Conservation (phyloP, 768 basidiomycete species). For the Lepiota brunneoincarnata region DNA sequence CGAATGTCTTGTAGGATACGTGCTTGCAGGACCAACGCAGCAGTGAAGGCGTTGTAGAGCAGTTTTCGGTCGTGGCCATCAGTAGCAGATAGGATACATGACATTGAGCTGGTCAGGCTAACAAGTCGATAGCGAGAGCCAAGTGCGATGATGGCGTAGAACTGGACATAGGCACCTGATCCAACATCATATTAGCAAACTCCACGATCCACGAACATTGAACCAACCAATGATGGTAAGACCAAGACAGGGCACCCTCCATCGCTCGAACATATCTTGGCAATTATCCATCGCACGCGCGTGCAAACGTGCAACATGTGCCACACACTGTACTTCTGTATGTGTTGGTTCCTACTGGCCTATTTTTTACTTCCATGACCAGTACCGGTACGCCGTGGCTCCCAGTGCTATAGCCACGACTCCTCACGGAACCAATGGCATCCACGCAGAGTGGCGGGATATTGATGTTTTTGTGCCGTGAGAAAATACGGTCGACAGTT, state of each 20-base stretch:
- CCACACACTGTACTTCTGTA: conserved; percentile 10
- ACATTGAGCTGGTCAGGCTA: conserved; percentile 19
- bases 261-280: conserved; percentile 10
- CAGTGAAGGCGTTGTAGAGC: conserved; percentile 18
- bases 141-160: conserved; percentile 18
- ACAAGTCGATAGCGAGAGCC: conserved; percentile 18
- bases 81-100: conserved; percentile 17
- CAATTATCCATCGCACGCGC: no score
- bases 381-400: background rate
- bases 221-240: conserved; percentile 14
- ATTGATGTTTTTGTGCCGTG: no score
- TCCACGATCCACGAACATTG: background rate
- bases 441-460: no score
- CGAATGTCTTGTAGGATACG: conserved; percentile 11
- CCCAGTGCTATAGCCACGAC: background rate
- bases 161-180: conserved; percentile 13
- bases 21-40: conserved; percentile 16
- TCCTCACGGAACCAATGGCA: no score
- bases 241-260: conserved; percentile 18
- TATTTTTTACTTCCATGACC: background rate
- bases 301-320: conserved; percentile 9
- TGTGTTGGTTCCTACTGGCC: background rate
- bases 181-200: background rate
- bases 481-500: background rate
- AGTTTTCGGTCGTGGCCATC: conserved; percentile 12